phyloP scores from a whole-genome alignment of 2,329 filamentous ascomycete species.

The Drechslera avenae region DNA sequence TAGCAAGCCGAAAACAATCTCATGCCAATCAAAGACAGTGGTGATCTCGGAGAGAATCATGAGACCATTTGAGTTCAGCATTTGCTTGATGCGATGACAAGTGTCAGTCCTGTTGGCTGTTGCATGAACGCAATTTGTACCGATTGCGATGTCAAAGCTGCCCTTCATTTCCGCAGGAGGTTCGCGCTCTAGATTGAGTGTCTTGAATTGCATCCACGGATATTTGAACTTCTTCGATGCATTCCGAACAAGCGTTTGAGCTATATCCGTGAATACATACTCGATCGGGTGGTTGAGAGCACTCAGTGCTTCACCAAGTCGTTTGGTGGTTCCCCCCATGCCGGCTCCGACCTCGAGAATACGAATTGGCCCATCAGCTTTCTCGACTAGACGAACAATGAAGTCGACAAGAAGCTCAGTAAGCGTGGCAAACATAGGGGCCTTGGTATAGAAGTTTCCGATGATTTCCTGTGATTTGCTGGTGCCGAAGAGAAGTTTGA shows the following conservation, averaged over 20 bases:
- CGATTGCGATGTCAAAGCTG: slow-evolving; percentile 18
- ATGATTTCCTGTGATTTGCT: slow-evolving; percentile 13
- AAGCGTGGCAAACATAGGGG: slow-evolving; percentile 24
- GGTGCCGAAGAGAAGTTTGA: slow-evolving; percentile 22
- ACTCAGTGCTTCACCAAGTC: slow-evolving; percentile 13
- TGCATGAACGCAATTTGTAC: slow-evolving; percentile 32
- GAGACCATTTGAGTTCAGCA: slow-evolving; percentile 18
- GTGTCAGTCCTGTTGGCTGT: slow-evolving; percentile 17
- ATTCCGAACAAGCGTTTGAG: slow-evolving; percentile 44
- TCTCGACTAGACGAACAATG: slow-evolving; percentile 8
- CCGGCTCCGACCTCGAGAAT: slow-evolving; percentile 50
- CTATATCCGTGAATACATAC: slow-evolving; percentile 51
- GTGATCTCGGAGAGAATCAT: slow-evolving; percentile 25
- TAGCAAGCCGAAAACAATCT: slow-evolving; percentile 26
- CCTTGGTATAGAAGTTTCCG: slow-evolving; percentile 21
- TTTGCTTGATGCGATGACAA: slow-evolving; percentile 7
- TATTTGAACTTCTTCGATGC: slow-evolving; percentile 39
- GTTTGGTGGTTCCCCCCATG: slow-evolving; percentile 47
- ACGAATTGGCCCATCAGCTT: slow-evolving; percentile 14
- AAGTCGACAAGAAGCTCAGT: slow-evolving; percentile 20
- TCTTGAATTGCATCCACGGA: slow-evolving; percentile 39
- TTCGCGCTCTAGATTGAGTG: slow-evolving; percentile 34
- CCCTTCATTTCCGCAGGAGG: slow-evolving; percentile 1
- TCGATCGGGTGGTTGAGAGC: slow-evolving; percentile 24
- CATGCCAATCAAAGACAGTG: slow-evolving; percentile 19